These are phyloP conservation scores for Kentomonas sorsogonicus DNA, from an alignment of 208 protist genomes.

Conservation along the genomic window DNA sequence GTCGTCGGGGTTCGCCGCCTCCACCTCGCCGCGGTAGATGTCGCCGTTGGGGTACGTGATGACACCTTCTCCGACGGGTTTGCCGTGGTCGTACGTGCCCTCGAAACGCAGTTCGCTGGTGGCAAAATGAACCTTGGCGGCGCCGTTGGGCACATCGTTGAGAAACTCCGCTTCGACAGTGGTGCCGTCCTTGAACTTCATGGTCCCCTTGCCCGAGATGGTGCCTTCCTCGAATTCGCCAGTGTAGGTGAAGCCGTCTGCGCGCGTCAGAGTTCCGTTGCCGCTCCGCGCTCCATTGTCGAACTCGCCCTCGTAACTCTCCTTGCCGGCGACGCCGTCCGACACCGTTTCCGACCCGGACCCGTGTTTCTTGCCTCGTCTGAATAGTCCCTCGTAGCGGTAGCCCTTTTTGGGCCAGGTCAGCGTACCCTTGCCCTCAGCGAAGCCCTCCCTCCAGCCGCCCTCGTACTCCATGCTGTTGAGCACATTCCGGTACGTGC, in stretches of 20 bases:
- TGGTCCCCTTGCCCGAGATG: constrained; percentile 33
- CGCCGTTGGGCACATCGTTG: constrained; percentile 37
- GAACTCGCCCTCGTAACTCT: constrained; percentile 67
- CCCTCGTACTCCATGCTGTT: constrained; percentile 43
- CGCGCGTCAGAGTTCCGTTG: constrained; percentile 30
- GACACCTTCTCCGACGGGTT: constrained; percentile 21
- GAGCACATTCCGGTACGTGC: constrained; percentile 27
- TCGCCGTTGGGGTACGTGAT: constrained; percentile 70
- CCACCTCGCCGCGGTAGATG: constrained; percentile 55
- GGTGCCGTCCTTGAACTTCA: constrained; percentile 56
- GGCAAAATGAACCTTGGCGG: constrained; percentile 19
- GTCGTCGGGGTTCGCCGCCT: constrained; percentile 22
- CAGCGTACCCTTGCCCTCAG: constrained; percentile 55
- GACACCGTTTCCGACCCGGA: constrained; percentile 28
- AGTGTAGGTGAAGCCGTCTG: constrained; percentile 25
- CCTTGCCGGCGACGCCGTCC: too few relatives aligned
- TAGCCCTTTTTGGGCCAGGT: neutral
- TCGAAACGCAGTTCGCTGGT: constrained; percentile 24
- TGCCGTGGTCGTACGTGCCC: constrained; percentile 41
- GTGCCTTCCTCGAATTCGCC: constrained; percentile 35
- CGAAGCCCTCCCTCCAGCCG: constrained; percentile 42
- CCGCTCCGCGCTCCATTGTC: constrained; percentile 39
- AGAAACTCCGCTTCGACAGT: constrained; percentile 61
- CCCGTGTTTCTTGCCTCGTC: constrained; percentile 48
- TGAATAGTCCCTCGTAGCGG: too few relatives aligned